Percentiles rank a stretch among this genome's conserved stretches.
Evolutionary conservation across 805 yeast species (phyloP).

Genomic region (Metschnikowia similis): DNA sequence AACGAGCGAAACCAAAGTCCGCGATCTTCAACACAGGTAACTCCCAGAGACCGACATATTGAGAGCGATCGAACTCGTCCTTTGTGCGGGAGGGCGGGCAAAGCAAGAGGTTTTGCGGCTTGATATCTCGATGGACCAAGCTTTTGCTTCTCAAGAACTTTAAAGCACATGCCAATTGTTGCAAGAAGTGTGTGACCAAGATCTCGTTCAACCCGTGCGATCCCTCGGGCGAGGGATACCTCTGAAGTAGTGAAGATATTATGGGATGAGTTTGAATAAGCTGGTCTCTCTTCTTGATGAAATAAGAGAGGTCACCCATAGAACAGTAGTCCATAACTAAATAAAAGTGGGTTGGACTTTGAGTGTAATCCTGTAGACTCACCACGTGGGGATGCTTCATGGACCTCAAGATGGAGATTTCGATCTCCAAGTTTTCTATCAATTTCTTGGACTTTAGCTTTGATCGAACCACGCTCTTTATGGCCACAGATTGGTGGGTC

Average conservation of each 20-base stretch:
- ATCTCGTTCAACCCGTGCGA: conserved; percentile 77
- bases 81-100: conserved; percentile 76
- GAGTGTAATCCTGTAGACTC: conserved; percentile 74
- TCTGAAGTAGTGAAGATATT: conserved; percentile 66
- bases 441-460: conserved; percentile 82
- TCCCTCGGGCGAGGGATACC: conserved; percentile 78
- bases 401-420: conserved; percentile 81
- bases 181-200: conserved; percentile 76
- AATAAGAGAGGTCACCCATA: conserved; percentile 86
- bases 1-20: conserved; percentile 96
- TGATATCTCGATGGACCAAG: conserved; percentile 90
- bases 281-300: conserved; percentile 73
- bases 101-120: conserved; percentile 83
- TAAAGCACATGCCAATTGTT: conserved; percentile 82
- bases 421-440: conserved; percentile 86
- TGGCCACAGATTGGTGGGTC: conserved; percentile 67
- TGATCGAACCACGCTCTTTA: conserved; percentile 80
- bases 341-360: conserved; percentile 75
- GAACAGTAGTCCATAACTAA: conserved; percentile 96
- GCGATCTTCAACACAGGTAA: conserved; percentile 90
- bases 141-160: conserved; percentile 76
- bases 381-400: conserved; percentile 93
- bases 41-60: conserved; percentile 79
- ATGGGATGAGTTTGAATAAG: conserved; percentile 72
- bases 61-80: conserved; percentile 50